phyloP scores from a whole-genome alignment of 2,329 filamentous ascomycete species.

The Ilyonectria sp. region DNA sequence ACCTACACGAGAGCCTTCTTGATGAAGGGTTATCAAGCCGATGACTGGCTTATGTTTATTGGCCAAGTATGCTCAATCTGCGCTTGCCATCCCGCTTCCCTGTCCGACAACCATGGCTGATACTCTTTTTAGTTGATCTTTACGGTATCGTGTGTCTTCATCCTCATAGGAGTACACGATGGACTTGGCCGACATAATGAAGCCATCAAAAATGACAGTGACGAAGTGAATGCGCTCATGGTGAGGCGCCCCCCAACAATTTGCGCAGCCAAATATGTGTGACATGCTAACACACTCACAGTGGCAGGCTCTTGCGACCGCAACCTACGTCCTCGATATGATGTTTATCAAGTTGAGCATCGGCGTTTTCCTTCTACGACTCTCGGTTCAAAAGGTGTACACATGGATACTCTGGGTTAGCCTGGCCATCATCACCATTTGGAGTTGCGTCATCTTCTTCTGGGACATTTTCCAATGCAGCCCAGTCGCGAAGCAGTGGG shows the following conservation, averaged over 20 bases:
- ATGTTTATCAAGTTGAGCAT: slow-evolving; percentile 72
- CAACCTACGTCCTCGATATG: slow-evolving; percentile 67
- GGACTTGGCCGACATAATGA: slow-evolving; percentile 65
- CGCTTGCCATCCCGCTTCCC: not conserved
- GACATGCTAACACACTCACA: slow-evolving; percentile 43
- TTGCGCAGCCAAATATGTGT: not conserved
- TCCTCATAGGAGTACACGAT: slow-evolving; percentile 58
- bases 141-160: slow-evolving; percentile 63
- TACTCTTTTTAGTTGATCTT: slow-evolving; percentile 57
- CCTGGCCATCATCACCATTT: slow-evolving; percentile 62
- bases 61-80: slow-evolving; percentile 57
- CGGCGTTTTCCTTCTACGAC: slow-evolving; percentile 65
- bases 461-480: slow-evolving; percentile 68
- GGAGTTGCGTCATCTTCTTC: slow-evolving; percentile 64
- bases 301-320: slow-evolving; percentile 67
- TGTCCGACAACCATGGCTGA: slow-evolving; percentile 7
- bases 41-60: slow-evolving; percentile 69
- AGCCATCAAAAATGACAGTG: slow-evolving; percentile 57
- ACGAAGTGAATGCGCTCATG: slow-evolving; percentile 63
- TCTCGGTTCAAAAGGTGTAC: slow-evolving; percentile 63
- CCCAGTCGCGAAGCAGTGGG: slow-evolving; percentile 68
- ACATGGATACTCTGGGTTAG: slow-evolving; percentile 63
- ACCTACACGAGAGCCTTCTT: slow-evolving; percentile 61
- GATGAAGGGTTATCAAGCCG: slow-evolving; percentile 62
- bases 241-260: slow-evolving; percentile 47